Conservation (phyloP, 495 filamentous ascomycete genomes). For the Podospora bellae-mahoneyi region DNA sequence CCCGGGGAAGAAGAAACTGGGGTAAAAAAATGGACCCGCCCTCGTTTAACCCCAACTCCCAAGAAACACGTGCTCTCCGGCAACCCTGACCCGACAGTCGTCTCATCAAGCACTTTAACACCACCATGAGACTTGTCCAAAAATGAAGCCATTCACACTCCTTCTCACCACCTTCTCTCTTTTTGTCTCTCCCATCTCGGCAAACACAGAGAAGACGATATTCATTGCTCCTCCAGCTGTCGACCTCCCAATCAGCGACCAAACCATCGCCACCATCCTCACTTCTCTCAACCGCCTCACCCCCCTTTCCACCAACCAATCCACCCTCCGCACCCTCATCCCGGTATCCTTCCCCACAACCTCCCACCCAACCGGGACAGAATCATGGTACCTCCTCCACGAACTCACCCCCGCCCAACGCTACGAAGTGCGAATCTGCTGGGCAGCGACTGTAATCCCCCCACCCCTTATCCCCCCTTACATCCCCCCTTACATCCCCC, state of each 20-base stretch:
- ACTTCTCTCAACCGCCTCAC: slow-evolving; percentile 58
- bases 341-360: slow-evolving; percentile 62
- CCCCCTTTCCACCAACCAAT: slow-evolving; percentile 26
- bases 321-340: slow-evolving; percentile 58
- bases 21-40: background rate
- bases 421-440: slow-evolving; percentile 92
- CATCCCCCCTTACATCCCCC: background rate
- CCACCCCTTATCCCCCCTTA: background rate
- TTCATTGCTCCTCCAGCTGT: slow-evolving; percentile 67
- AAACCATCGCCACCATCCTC: slow-evolving; percentile 62
- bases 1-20: slow-evolving; percentile 18
- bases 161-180: slow-evolving; percentile 5
- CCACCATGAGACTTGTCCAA: background rate
- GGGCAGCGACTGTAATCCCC: slow-evolving; percentile 74
- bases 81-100: background rate
- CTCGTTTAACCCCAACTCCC: background rate
- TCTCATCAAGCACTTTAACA: background rate
- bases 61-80: background rate
- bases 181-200: slow-evolving; percentile 29
- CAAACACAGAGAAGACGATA: slow-evolving; percentile 89
- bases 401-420: slow-evolving; percentile 66
- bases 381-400: slow-evolving; percentile 83
- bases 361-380: slow-evolving; percentile 51
- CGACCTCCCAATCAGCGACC: slow-evolving; percentile 52
- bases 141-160: slow-evolving; percentile 5